phyloP scores from a whole-genome alignment of 768 basidiomycete genomes.

The Kwoniella sp. region DNA sequence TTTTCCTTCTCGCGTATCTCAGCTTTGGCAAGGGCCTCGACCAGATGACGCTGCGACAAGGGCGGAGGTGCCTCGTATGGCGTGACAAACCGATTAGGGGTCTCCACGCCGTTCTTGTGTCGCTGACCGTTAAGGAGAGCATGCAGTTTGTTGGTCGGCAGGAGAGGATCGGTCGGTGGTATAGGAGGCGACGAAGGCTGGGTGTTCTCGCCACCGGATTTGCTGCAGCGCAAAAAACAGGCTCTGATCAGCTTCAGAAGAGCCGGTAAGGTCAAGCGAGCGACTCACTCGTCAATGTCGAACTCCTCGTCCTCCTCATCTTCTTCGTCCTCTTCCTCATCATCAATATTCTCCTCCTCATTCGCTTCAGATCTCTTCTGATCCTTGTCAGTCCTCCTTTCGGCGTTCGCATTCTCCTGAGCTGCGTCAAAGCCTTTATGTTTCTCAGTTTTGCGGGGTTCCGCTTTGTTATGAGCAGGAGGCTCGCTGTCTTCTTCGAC shows the following conservation, averaged over 20 bases:
- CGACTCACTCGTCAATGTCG: constrained; percentile 80
- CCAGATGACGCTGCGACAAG: constrained; percentile 51
- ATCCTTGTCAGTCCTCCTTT: constrained; percentile 19
- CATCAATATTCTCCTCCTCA: constrained; percentile 42
- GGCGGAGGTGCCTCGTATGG: constrained; percentile 46
- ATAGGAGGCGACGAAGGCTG: constrained; percentile 31
- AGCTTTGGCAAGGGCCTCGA: constrained; percentile 45
- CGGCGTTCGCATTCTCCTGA: constrained; percentile 6
- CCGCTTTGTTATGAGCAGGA: constrained; percentile 15
- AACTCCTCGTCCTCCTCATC: constrained; percentile 76
- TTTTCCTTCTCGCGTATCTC: constrained; percentile 56
- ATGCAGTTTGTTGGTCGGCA: constrained; percentile 10
- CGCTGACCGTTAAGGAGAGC: constrained; percentile 41
- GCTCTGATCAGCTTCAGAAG: background rate
- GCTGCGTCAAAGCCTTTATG: constrained; percentile 1
- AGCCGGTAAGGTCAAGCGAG: no score
- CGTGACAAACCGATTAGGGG: constrained; percentile 55
- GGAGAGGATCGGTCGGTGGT: constrained; percentile 10
- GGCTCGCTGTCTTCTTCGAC: constrained; percentile 81
- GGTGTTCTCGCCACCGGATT: constrained; percentile 63
- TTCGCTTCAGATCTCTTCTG: constrained; percentile 5
- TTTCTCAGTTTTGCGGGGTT: background rate
- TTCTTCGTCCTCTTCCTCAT: constrained; percentile 59
- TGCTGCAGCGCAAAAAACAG: constrained; percentile 47
- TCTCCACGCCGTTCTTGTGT: constrained; percentile 52